A percentile compares a stretch with the other conserved stretches of the same genome.
Evolutionary conservation across 768 basidiomycete species (phyloP).

Genomic region (Collybia mongolica): DNA sequence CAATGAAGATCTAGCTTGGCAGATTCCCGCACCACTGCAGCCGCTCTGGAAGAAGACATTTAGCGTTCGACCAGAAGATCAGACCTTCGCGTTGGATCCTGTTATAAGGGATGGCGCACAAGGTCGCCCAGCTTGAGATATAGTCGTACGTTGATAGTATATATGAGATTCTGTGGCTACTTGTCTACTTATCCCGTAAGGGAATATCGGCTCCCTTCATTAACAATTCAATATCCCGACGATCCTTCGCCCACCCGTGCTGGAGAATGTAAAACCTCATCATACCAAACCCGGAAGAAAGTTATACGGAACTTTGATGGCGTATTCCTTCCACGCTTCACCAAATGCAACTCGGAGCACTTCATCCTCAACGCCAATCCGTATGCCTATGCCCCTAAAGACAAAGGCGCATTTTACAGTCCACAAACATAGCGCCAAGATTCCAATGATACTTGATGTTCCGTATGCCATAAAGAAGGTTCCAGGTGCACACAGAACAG

Average conservation of each 20-base stretch:
- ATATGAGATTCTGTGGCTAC: background rate
- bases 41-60: slow-evolving; percentile 15
- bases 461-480: slow-evolving; percentile 28
- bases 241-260: no score
- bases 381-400: slow-evolving; percentile 28
- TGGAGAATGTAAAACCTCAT: no score
- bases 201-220: background rate
- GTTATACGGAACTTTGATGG: slow-evolving; percentile 6
- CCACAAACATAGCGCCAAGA: slow-evolving; percentile 24
- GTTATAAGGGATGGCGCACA: slow-evolving; percentile 9
- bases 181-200: background rate
- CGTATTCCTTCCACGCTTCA: slow-evolving; percentile 9
- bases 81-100: slow-evolving; percentile 15
- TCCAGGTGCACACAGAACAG: slow-evolving; percentile 28
- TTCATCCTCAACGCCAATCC: slow-evolving; percentile 24
- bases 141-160: background rate
- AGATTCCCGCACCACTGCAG: slow-evolving; percentile 6
- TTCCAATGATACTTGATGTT: slow-evolving; percentile 20
- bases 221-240: no score
- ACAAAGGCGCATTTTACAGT: slow-evolving; percentile 30
- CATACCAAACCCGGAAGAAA: slow-evolving; percentile 8
- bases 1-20: slow-evolving; percentile 14
- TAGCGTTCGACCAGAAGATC: slow-evolving; percentile 7
- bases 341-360: slow-evolving; percentile 6
- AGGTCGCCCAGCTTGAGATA: slow-evolving; percentile 1